phyloP scores from a whole-genome alignment of 2,329 filamentous ascomycete genomes.

The Hymenoscyphus fraxineus region DNA sequence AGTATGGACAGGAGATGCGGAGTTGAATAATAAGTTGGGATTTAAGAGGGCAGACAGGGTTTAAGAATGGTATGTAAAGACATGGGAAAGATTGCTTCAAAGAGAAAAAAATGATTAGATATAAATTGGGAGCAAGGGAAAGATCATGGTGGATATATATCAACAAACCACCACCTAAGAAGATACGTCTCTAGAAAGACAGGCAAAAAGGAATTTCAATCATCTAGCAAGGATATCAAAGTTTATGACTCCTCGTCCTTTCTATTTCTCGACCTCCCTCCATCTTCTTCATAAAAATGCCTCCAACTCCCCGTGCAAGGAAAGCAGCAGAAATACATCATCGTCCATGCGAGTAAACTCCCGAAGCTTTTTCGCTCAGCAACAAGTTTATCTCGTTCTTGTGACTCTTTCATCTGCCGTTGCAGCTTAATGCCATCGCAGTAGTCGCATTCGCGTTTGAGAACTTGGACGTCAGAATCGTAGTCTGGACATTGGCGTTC shows the following conservation, averaged over 20 bases:
- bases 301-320: neutral
- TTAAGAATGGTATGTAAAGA: no score
- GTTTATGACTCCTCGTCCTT: neutral
- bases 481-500: neutral
- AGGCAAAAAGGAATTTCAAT: no score
- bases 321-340: neutral
- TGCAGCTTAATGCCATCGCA: neutral
- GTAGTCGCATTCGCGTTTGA: neutral
- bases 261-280: neutral
- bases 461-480: neutral
- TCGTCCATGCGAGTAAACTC: neutral
- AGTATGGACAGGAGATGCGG: no score
- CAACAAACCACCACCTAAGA: no score
- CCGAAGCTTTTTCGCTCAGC: neutral
- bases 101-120: no score
- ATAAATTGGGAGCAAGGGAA: no score
- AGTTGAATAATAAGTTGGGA: no score
- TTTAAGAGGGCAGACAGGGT: no score
- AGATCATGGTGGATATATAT: no score
- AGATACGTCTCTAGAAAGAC: no score
- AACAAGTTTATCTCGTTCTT: neutral
- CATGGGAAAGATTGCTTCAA: no score
- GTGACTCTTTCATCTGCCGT: neutral
- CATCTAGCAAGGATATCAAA: no score
- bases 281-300: neutral